Conservation (phyloP, 352 stramenopile genomes). For the Pythium aquatile region DNA sequence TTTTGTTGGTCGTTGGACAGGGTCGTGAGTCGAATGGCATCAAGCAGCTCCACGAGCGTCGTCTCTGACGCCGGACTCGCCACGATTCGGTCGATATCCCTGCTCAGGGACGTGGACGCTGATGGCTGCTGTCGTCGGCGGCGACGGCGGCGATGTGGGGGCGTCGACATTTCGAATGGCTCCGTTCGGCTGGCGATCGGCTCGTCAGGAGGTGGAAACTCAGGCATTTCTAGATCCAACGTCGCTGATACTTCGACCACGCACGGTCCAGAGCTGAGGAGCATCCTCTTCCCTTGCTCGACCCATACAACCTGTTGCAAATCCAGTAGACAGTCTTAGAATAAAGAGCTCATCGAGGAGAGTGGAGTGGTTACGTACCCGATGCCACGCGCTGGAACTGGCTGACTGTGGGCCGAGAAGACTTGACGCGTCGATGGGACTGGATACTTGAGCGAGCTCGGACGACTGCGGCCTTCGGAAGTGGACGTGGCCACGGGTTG, state of each 20-base stretch:
- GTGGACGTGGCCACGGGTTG: background rate
- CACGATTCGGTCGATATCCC: background rate
- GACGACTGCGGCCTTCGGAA: background rate
- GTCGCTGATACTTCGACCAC: background rate
- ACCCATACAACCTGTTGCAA: background rate
- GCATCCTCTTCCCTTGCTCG: background rate
- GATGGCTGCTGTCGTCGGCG: background rate
- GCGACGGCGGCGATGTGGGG: background rate
- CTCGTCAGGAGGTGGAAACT: background rate
- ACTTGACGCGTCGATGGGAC: background rate
- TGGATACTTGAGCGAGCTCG: background rate
- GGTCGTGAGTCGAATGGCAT: conserved; percentile 7
- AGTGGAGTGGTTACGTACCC: background rate
- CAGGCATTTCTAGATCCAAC: background rate
- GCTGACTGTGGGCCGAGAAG: background rate
- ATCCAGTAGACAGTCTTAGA: background rate
- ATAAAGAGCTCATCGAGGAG: background rate
- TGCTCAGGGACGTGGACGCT: background rate
- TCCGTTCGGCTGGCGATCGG: background rate
- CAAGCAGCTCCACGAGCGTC: conserved; percentile 5
- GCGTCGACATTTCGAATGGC: background rate
- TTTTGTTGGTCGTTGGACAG: background rate
- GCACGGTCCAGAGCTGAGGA: background rate
- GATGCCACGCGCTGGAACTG: background rate
- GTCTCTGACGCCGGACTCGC: background rate